These are phyloP conservation scores for Aureobasidium sp. DNA, from an alignment of 2,329 filamentous ascomycete species.

Conservation along the genomic window DNA sequence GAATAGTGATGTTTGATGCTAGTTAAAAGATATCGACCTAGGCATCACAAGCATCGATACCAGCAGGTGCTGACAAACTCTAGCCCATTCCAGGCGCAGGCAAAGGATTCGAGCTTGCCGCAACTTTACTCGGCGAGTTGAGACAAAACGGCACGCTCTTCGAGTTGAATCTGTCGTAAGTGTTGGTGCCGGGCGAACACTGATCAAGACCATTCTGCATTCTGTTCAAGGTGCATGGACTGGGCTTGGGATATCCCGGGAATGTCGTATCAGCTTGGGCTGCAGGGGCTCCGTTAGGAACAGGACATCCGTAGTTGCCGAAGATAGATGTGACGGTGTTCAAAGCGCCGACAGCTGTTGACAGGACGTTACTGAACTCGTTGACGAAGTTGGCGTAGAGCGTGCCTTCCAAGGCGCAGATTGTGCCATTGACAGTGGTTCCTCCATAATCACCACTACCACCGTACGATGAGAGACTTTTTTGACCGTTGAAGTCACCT, in stretches of 20 bases:
- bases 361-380: not conserved
- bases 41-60: too few species aligned
- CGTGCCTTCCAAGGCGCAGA: not conserved
- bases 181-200: constrained; percentile 1
- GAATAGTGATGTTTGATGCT: too few species aligned
- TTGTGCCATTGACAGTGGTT: constrained; percentile 1
- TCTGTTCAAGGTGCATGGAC: constrained; percentile 1
- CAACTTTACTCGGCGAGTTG: not conserved
- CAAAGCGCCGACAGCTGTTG: not conserved
- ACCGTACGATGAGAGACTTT: not conserved
- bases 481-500: not conserved
- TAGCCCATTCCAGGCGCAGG: not conserved
- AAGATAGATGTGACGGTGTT: not conserved
- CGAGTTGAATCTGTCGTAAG: constrained; percentile 4
- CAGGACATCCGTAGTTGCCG: not conserved
- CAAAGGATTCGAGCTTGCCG: constrained; percentile 3
- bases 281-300: not conserved
- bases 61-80: too few species aligned
- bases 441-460: constrained; percentile 1
- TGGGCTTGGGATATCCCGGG: not conserved
- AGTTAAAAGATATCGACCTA: too few species aligned
- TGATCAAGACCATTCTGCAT: constrained; percentile 9
- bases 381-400: constrained; percentile 7
- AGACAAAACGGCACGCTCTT: constrained; percentile 4
- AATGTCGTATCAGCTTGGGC: not conserved